Evolutionary conservation across 2,329 filamentous ascomycete species (phyloP).

Genomic region (Sodiomyces alkalinus): DNA sequence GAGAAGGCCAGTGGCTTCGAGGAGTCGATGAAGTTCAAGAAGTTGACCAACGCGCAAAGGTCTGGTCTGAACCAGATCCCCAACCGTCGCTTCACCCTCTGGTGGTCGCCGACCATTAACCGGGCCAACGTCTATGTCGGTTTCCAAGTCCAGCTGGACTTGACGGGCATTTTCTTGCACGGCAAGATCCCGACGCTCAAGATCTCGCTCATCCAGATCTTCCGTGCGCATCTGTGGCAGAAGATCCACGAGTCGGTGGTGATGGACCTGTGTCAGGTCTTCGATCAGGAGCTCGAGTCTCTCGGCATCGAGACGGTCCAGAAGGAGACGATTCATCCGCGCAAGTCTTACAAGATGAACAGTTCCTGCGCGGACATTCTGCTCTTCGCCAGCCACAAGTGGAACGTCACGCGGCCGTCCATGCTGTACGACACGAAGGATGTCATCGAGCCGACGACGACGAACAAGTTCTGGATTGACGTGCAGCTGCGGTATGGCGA

Average conservation of each 20-base stretch:
- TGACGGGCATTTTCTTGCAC: constrained; percentile 97
- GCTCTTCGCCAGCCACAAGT: constrained; percentile 94
- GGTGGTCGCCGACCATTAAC: constrained; percentile 94
- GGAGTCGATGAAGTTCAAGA: constrained; percentile 86
- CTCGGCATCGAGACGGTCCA: constrained; percentile 94
- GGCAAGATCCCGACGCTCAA: constrained; percentile 97
- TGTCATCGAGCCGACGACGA: constrained; percentile 80
- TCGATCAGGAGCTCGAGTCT: constrained; percentile 92
- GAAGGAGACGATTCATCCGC: constrained; percentile 96
- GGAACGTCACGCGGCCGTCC: constrained; percentile 92
- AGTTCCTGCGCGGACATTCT: constrained; percentile 96
- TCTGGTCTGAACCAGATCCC: constrained; percentile 97
- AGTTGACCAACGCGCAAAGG: constrained; percentile 90
- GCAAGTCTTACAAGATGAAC: constrained; percentile 99
- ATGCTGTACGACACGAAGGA: constrained; percentile 95
- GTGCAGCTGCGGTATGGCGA: constrained; percentile 94
- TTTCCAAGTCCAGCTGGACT: constrained; percentile 96
- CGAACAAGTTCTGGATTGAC: constrained; percentile 99
- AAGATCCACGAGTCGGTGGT: constrained; percentile 98
- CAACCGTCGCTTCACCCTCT: constrained; percentile 93
- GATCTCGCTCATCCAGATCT: constrained; percentile 96
- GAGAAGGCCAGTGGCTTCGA: constrained; percentile 49
- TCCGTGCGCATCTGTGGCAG: constrained; percentile 98
- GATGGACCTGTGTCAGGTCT: constrained; percentile 97
- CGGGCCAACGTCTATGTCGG: constrained; percentile 95